Evolutionary conservation across 2,329 filamentous ascomycete genomes (phyloP).

Genomic region (Rhexocercosporidium sp.): DNA sequence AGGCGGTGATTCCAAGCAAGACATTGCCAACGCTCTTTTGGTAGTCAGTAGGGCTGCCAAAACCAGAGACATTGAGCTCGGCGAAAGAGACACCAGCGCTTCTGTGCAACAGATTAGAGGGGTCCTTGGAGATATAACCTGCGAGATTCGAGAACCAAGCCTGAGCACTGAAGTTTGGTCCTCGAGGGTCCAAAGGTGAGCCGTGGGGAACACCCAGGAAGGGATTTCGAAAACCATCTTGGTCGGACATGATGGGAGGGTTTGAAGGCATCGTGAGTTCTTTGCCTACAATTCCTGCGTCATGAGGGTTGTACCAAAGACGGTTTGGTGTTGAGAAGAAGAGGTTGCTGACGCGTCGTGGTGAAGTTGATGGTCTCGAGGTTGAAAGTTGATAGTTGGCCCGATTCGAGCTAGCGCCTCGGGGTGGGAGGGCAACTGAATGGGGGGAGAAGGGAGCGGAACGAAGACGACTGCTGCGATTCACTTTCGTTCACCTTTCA

Average conservation of each 20-base stretch:
- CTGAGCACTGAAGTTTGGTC: conserved; percentile 55
- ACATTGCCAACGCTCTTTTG: conserved; percentile 43
- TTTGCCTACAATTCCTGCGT: neutral
- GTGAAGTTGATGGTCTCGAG: neutral
- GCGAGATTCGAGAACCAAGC: conserved; percentile 50
- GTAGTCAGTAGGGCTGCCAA: conserved; percentile 35
- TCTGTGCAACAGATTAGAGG: conserved; percentile 40
- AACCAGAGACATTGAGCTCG: conserved; percentile 34
- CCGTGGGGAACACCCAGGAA: conserved; percentile 22
- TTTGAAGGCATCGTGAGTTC: neutral
- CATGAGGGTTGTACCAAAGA: neutral
- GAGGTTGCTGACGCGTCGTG: neutral
- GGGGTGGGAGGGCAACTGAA: neutral
- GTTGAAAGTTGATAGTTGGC: neutral
- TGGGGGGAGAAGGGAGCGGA: neutral
- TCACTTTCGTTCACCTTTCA: neutral
- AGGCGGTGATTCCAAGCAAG: conserved; percentile 51
- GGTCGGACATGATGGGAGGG: neutral
- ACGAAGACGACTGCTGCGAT: neutral
- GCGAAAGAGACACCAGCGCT: conserved; percentile 33
- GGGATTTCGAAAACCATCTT: conserved; percentile 21
- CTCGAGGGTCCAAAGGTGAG: conserved; percentile 52
- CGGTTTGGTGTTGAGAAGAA: neutral
- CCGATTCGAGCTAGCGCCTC: neutral
- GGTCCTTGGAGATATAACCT: conserved; percentile 48